phyloP scores from a whole-genome alignment of 2,329 filamentous ascomycete genomes.

The Talaromyces sp. region DNA sequence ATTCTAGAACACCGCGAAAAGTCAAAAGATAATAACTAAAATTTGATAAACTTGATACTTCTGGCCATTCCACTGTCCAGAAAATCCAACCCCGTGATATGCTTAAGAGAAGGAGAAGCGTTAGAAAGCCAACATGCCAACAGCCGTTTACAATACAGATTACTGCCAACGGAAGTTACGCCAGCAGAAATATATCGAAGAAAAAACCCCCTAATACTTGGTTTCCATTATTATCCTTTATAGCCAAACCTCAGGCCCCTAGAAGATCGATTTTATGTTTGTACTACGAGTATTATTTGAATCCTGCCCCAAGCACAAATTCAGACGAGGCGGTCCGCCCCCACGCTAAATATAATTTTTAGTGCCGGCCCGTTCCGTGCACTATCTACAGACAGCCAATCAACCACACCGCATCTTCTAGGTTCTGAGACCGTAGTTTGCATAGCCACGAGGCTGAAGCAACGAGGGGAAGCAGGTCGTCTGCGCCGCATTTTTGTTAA shows the following conservation, averaged over 20 bases:
- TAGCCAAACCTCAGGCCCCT: not conserved
- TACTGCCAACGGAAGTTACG: not conserved
- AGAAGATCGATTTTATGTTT: not conserved
- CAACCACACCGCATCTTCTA: not conserved
- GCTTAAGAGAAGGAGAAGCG: not conserved
- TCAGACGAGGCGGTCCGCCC: no score
- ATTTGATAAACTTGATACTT: not conserved
- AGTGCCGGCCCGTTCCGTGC: not conserved
- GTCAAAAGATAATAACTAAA: not conserved
- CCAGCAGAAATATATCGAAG: not conserved
- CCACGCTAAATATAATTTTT: not conserved
- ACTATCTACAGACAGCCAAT: not conserved
- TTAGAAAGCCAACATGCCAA: not conserved
- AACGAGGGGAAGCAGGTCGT: not conserved
- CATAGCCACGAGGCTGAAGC: not conserved
- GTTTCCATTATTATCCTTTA: not conserved
- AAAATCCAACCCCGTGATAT: not conserved
- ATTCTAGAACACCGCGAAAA: not conserved
- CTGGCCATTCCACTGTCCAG: not conserved
- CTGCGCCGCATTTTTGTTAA: not conserved
- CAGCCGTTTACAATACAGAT: no score
- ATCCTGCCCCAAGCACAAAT: not conserved
- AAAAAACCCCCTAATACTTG: not conserved
- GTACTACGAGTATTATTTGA: not conserved
- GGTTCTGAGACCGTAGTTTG: not conserved